Evolutionary conservation across 495 filamentous ascomycete genomes (phyloP).

Genomic region (Lophium mytilinum): DNA sequence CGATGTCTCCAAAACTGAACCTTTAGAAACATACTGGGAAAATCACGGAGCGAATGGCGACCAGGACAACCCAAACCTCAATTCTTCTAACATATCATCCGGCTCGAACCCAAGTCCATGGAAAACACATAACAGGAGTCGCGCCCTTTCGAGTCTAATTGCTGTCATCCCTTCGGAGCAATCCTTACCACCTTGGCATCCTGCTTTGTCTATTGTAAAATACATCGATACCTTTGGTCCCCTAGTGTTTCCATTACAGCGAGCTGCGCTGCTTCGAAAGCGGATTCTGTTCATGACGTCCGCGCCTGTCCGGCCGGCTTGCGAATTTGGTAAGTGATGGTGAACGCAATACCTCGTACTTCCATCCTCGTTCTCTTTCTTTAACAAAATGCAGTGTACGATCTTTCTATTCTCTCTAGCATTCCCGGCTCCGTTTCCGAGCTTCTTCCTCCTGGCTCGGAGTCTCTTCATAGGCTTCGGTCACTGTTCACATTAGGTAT

Average conservation of each 20-base stretch:
- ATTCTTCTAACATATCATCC: conserved; percentile 3
- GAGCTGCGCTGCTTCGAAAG: conserved; percentile 81
- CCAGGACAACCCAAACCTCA: background rate
- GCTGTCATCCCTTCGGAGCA: conserved; percentile 50
- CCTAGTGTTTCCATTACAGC: conserved; percentile 79
- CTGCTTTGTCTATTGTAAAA: conserved; percentile 68
- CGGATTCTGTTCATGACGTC: conserved; percentile 76
- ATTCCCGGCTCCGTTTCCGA: conserved; percentile 57
- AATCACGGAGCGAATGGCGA: conserved; percentile 33
- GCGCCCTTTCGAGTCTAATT: conserved; percentile 20
- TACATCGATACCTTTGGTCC: conserved; percentile 82
- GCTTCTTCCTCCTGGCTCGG: conserved; percentile 52
- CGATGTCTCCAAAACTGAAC: conserved; percentile 47
- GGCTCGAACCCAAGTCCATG: background rate
- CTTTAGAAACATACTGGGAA: conserved; percentile 76
- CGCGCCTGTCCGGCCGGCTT: conserved; percentile 74
- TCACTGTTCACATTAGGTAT: conserved; percentile 87
- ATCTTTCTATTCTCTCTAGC: conserved; percentile 82
- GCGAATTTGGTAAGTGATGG: conserved; percentile 68
- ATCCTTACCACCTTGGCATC: conserved; percentile 69
- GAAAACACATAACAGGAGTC: conserved; percentile 14
- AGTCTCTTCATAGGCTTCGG: conserved; percentile 54
- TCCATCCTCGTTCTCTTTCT: background rate
- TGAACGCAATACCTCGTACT: background rate
- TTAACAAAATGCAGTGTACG: conserved; percentile 58